phyloP scores from a whole-genome alignment of 2,329 filamentous ascomycete genomes.

The Teratosphaeria epicoccoides region DNA sequence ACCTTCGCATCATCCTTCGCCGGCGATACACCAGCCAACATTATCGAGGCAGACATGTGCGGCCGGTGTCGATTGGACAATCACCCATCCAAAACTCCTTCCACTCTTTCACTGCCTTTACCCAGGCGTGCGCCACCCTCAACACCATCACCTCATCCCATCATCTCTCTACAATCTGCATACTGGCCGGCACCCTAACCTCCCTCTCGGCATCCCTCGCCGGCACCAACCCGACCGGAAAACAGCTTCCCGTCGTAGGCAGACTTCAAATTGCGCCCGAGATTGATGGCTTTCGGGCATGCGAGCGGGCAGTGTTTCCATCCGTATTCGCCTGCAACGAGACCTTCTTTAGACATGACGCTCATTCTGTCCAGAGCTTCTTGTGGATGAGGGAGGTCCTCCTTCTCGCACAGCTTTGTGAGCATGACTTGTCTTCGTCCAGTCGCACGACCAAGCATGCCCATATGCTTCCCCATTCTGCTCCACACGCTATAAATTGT shows the following conservation, averaged over 20 bases:
- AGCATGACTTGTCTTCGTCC: neutral
- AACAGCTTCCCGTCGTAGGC: constrained; percentile 37
- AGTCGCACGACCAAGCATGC: neutral
- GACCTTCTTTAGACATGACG: neutral
- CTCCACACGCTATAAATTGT: neutral
- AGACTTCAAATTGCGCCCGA: constrained; percentile 35
- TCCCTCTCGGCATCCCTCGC: neutral
- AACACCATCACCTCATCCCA: constrained; percentile 42
- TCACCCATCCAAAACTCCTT: constrained; percentile 14
- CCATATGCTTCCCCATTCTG: neutral
- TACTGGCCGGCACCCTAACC: constrained; percentile 23
- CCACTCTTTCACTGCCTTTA: constrained; percentile 36
- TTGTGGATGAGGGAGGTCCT: constrained; percentile 25
- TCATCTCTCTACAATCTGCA: constrained; percentile 30
- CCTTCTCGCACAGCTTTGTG: constrained; percentile 15
- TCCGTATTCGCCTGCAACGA: neutral
- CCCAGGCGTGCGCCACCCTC: constrained; percentile 38
- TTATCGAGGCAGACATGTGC: too few relatives aligned
- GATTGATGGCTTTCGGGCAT: constrained; percentile 37
- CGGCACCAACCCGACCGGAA: constrained; percentile 32
- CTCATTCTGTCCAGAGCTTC: neutral
- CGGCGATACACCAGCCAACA: too few relatives aligned
- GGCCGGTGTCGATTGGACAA: too few relatives aligned
- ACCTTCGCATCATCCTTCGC: too few relatives aligned
- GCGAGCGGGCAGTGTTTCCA: constrained; percentile 14